These are phyloP conservation scores for Nigrospora oryzae DNA, from an alignment of 2,329 filamentous ascomycete genomes.

Conservation along the genomic window DNA sequence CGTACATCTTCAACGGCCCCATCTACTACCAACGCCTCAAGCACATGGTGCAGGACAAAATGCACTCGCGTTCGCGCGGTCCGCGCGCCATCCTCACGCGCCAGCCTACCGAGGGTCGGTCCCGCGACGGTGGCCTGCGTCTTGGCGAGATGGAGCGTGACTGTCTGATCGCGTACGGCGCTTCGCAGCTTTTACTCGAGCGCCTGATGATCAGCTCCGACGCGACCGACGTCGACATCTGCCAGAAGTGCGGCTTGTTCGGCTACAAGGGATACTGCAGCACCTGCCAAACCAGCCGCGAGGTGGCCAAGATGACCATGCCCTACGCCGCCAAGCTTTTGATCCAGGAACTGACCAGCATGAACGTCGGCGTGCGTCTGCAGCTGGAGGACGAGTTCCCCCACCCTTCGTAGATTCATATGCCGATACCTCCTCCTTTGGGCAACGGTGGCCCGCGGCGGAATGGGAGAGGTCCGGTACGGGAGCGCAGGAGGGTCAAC, in stretches of 20 bases:
- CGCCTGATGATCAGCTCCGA: constrained; percentile 92
- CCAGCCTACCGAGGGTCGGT: constrained; percentile 93
- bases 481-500: no score
- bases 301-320: constrained; percentile 89
- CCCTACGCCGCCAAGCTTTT: constrained; percentile 95
- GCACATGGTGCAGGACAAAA: constrained; percentile 99
- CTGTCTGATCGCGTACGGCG: constrained; percentile 94
- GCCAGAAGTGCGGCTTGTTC: constrained; percentile 89
- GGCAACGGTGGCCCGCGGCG: no score
- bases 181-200: constrained; percentile 84
- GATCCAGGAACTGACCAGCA: constrained; percentile 91
- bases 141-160: constrained; percentile 98
- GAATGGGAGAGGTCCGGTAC: no score
- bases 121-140: constrained; percentile 82
- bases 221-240: constrained; percentile 85
- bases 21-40: constrained; percentile 99
- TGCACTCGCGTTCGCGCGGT: constrained; percentile 90
- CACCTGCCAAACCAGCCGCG: constrained; percentile 76
- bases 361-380: constrained; percentile 94
- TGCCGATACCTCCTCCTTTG: no score
- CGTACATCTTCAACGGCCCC: constrained; percentile 96
- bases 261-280: constrained; percentile 94
- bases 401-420: constrained; percentile 28
- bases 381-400: constrained; percentile 94
- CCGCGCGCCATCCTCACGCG: constrained; percentile 87